These are phyloP conservation scores for Nemania diffusa DNA, from an alignment of 2,329 filamentous ascomycete genomes.

Conservation along the genomic window DNA sequence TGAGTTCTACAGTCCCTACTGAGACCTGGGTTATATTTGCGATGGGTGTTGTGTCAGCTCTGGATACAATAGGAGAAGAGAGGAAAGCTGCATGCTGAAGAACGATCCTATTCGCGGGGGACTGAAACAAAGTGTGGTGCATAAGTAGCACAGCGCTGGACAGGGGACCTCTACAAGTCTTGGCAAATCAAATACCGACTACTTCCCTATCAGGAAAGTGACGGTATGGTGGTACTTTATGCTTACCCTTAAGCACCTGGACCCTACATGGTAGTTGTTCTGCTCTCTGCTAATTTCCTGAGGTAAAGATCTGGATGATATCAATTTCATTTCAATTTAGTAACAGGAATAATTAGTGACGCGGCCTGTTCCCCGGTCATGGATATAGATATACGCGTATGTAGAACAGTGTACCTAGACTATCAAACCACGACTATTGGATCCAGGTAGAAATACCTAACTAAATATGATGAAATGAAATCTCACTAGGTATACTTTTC, in stretches of 20 bases:
- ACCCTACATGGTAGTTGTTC: too few relatives aligned
- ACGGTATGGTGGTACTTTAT: too few relatives aligned
- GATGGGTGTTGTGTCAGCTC: conserved; percentile 24
- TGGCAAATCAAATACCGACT: background rate
- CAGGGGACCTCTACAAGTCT: background rate
- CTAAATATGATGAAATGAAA: background rate
- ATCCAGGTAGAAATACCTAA: background rate
- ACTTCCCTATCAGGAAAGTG: conserved; percentile 24
- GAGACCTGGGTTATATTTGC: background rate
- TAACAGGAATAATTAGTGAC: background rate
- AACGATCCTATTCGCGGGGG: conserved; percentile 17
- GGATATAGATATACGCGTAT: too few relatives aligned
- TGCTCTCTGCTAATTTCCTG: background rate
- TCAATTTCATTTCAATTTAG: background rate
- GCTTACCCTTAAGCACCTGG: background rate
- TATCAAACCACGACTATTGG: too few relatives aligned
- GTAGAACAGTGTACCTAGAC: too few relatives aligned
- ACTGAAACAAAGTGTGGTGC: conserved; percentile 16
- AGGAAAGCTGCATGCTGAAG: conserved; percentile 17
- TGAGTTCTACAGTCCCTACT: background rate
- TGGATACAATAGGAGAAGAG: background rate
- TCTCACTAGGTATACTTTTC: background rate
- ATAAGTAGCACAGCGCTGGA: background rate
- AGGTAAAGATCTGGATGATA: too few relatives aligned
- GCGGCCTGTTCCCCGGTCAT: background rate